Conservation (phyloP, 805 yeast species). For the Candida palmyrensis region DNA sequence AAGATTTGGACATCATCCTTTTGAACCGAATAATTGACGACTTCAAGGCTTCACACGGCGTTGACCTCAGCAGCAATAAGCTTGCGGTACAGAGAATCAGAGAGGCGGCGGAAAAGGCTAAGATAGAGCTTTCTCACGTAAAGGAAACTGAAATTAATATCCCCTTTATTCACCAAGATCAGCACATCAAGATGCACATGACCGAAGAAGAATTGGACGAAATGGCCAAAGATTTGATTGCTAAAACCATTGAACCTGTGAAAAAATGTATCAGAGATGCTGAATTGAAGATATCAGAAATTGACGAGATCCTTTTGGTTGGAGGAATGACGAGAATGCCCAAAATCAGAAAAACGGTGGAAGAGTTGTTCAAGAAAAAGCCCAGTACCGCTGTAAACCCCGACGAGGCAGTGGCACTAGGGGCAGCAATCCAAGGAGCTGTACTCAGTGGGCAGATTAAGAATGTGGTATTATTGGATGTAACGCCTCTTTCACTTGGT, state of each 20-base stretch:
- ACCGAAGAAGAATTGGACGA: conserved; percentile 66
- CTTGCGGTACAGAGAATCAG: conserved; percentile 68
- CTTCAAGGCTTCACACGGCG: conserved; percentile 51
- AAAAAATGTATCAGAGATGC: conserved; percentile 74
- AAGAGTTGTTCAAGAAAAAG: conserved; percentile 50
- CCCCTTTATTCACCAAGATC: conserved; percentile 62
- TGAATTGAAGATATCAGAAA: conserved; percentile 54
- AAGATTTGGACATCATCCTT: conserved; percentile 71
- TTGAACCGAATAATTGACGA: conserved; percentile 51
- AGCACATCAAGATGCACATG: conserved; percentile 53
- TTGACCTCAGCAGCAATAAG: conserved; percentile 47
- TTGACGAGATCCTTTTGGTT: conserved; percentile 71
- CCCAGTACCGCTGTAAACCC: conserved; percentile 78
- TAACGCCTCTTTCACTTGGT: conserved; percentile 77
- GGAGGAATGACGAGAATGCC: conserved; percentile 96
- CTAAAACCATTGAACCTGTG: conserved; percentile 68
- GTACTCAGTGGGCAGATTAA: conserved; percentile 77
- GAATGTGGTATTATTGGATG: conserved; percentile 74
- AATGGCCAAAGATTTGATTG: conserved; percentile 60
- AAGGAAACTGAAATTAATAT: conserved; percentile 56
- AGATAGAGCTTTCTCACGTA: conserved; percentile 69
- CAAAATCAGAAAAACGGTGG: conserved; percentile 60
- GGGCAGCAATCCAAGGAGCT: conserved; percentile 90
- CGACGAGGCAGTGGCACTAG: conserved; percentile 90
- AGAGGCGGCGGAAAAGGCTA: conserved; percentile 74